Evolutionary conservation across 805 yeast genomes (phyloP).

Genomic region (Starmera dryadoides): DNA sequence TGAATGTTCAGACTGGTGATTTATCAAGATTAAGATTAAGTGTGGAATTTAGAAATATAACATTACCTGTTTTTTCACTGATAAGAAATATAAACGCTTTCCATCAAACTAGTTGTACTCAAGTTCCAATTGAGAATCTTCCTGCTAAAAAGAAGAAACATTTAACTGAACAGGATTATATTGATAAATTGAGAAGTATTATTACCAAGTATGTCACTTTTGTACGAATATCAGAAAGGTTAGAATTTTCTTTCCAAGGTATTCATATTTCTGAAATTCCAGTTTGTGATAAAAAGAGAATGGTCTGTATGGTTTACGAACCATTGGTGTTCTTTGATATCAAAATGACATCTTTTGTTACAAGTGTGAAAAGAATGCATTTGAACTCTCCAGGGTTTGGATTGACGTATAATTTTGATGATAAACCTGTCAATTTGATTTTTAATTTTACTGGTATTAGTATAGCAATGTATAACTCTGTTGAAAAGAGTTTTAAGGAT

Average conservation of each 20-base stretch:
- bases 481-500: slow-evolving; percentile 9
- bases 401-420: slow-evolving; percentile 30
- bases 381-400: slow-evolving; percentile 40
- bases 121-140: neutral
- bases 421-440: slow-evolving; percentile 34
- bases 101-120: neutral
- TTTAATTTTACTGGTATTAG: slow-evolving; percentile 30
- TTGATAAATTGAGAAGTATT: slow-evolving; percentile 10
- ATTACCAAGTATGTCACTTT: neutral
- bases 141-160: neutral
- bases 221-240: slow-evolving; percentile 11
- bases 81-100: slow-evolving; percentile 1
- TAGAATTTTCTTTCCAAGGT: slow-evolving; percentile 11
- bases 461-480: slow-evolving; percentile 20
- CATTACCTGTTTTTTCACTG: slow-evolving; percentile 9
- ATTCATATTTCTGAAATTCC: slow-evolving; percentile 15
- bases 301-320: slow-evolving; percentile 13
- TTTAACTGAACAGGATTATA: slow-evolving; percentile 6
- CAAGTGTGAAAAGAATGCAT: slow-evolving; percentile 21
- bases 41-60: slow-evolving; percentile 12
- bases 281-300: slow-evolving; percentile 9
- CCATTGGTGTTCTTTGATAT: slow-evolving; percentile 17
- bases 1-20: slow-evolving; percentile 13
- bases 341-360: slow-evolving; percentile 12
- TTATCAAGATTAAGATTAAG: slow-evolving; percentile 10